A percentile compares a stretch with the other conserved stretches of the same genome.
phyloP scores from a whole-genome alignment of 2,329 filamentous ascomycete genomes.

The Sporothrix euskadiensis region DNA sequence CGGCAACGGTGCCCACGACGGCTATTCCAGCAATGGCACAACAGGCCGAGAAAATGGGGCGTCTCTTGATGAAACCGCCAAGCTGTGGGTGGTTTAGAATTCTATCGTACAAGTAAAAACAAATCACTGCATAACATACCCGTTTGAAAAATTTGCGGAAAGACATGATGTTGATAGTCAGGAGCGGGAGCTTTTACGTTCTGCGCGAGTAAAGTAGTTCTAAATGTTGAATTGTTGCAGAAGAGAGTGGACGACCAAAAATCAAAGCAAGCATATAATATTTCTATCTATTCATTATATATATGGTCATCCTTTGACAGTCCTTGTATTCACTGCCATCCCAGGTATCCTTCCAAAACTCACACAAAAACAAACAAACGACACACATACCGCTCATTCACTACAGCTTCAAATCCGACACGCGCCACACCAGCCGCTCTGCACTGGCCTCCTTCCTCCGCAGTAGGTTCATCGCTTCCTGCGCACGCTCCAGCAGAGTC shows the following conservation, averaged over 20 bases:
- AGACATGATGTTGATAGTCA: too few relatives aligned
- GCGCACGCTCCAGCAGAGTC: slow-evolving; percentile 5
- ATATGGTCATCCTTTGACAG: background rate
- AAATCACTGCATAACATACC: background rate
- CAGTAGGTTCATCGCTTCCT: background rate
- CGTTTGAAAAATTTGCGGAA: background rate
- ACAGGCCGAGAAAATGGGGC: background rate
- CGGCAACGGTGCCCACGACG: background rate
- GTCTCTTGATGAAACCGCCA: background rate
- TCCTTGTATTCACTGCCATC: background rate
- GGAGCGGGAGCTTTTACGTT: too few relatives aligned
- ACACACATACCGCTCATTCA: background rate
- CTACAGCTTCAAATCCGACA: background rate
- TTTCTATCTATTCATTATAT: background rate
- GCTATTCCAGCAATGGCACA: background rate
- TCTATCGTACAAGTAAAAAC: background rate
- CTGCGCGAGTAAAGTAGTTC: too few relatives aligned
- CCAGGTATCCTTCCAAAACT: too few relatives aligned
- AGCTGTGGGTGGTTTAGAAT: background rate
- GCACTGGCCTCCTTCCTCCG: slow-evolving; percentile 2
- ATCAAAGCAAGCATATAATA: too few relatives aligned
- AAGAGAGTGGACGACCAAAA: too few relatives aligned
- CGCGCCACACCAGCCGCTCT: slow-evolving; percentile 12
- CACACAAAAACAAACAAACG: background rate
- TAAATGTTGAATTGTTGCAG: too few relatives aligned